These are phyloP conservation scores for Colletotrichum endophyticum DNA, from an alignment of 2,329 filamentous ascomycete species.

Conservation along the genomic window DNA sequence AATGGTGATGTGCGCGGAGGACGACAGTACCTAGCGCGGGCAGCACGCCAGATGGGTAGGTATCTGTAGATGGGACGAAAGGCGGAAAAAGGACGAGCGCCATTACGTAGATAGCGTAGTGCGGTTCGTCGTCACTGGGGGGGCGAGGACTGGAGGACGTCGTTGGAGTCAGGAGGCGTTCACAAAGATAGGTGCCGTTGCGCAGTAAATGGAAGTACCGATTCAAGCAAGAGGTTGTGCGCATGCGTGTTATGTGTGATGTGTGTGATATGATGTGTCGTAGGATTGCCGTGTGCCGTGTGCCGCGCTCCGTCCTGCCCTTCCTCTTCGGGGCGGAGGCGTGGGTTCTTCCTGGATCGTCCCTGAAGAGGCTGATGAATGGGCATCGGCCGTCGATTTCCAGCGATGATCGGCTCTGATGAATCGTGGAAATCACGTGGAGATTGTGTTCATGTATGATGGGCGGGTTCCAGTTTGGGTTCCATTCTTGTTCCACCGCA, in stretches of 20 bases:
- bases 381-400: not conserved
- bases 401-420: not conserved
- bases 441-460: not conserved
- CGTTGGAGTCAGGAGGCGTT: not conserved
- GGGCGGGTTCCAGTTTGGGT: not conserved
- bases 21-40: not conserved
- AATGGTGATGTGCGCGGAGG: not conserved
- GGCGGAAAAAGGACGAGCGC: not conserved
- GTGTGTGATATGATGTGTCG: not conserved
- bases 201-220: not conserved
- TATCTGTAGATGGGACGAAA: not conserved
- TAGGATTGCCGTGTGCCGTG: not conserved
- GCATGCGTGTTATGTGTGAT: not conserved
- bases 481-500: not conserved
- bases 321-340: not conserved
- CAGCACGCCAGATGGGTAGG: not conserved
- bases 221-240: not conserved
- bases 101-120: not conserved
- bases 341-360: not conserved
- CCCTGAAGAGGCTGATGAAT: not conserved
- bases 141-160: not conserved
- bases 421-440: slow-evolving; percentile 1
- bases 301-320: not conserved
- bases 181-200: not conserved
- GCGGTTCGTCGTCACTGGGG: not conserved